phyloP scores from a whole-genome alignment of 148 eudicot species.

The Rhododendron williamsianum region DNA sequence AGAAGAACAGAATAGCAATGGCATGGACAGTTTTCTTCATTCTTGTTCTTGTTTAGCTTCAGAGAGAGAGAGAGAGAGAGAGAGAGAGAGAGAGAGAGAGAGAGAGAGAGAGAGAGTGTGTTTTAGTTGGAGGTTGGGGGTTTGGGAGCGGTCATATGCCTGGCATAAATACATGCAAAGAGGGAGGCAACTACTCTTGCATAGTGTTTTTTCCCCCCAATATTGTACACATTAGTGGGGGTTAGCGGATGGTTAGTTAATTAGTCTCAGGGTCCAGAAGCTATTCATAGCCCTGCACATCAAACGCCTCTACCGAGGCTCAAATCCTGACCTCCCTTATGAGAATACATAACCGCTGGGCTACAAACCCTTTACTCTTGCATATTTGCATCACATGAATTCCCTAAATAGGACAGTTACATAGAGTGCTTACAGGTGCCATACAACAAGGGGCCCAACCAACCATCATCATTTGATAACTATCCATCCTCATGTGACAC shows the following conservation, averaged over 20 bases:
- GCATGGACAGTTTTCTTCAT: constrained; percentile 19
- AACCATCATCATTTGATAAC: constrained; percentile 8
- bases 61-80: neutral
- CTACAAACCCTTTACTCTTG: neutral
- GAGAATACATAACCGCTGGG: too few relatives aligned
- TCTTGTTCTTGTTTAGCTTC: constrained; percentile 7
- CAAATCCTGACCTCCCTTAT: too few relatives aligned
- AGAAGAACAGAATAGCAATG: neutral
- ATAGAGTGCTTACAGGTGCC: neutral
- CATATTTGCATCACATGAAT: neutral
- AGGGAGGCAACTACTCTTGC: neutral
- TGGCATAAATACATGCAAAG: constrained; percentile 20
- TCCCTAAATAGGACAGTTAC: neutral
- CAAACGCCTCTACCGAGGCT: too few relatives aligned
- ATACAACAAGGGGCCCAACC: constrained; percentile 4
- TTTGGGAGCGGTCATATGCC: constrained; percentile 12
- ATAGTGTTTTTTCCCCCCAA: too few relatives aligned
- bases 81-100: too few relatives aligned
- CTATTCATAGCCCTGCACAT: too few relatives aligned
- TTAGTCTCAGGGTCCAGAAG: too few relatives aligned
- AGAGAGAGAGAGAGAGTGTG: neutral
- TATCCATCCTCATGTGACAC: constrained; percentile 4
- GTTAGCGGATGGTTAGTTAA: too few relatives aligned
- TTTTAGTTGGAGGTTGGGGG: constrained; percentile 14
- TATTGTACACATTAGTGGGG: too few relatives aligned